phyloP scores from a whole-genome alignment of 208 protist genomes.

The Wallacemonas sp. region DNA sequence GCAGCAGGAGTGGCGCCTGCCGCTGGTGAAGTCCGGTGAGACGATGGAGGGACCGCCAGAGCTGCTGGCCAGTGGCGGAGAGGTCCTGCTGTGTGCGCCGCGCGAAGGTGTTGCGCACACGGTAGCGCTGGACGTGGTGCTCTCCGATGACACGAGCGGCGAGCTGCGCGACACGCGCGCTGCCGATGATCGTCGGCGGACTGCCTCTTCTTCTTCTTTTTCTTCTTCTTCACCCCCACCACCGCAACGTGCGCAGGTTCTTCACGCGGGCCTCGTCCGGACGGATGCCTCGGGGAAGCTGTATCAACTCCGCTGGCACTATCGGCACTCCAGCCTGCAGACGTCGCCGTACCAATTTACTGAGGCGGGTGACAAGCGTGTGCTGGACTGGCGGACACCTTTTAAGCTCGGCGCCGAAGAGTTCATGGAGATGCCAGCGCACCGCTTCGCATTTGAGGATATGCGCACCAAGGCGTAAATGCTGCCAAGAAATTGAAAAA shows the following conservation, averaged over 20 bases:
- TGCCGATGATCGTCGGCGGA: too few relatives aligned
- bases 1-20: constrained; percentile 3
- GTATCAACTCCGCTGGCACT: constrained; percentile 54
- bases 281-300: constrained; percentile 23
- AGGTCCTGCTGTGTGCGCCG: constrained; percentile 8
- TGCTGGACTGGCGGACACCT: constrained; percentile 57
- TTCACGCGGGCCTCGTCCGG: constrained; percentile 40
- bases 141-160: neutral
- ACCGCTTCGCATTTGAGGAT: constrained; percentile 15
- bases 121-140: neutral
- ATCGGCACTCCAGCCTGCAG: constrained; percentile 45
- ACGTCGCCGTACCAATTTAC: constrained; percentile 70
- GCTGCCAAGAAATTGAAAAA: neutral
- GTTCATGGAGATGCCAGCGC: constrained; percentile 12
- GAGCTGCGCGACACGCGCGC: neutral
- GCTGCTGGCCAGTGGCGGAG: neutral
- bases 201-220: too few relatives aligned
- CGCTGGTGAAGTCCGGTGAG: constrained; percentile 9
- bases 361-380: constrained; percentile 37
- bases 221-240: too few relatives aligned
- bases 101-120: neutral
- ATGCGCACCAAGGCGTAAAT: neutral
- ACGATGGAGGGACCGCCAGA: neutral
- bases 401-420: constrained; percentile 47
- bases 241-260: neutral